These are phyloP conservation scores for Sporothrix schenckii DNA, from an alignment of 2,329 filamentous ascomycete species.

Conservation along the genomic window DNA sequence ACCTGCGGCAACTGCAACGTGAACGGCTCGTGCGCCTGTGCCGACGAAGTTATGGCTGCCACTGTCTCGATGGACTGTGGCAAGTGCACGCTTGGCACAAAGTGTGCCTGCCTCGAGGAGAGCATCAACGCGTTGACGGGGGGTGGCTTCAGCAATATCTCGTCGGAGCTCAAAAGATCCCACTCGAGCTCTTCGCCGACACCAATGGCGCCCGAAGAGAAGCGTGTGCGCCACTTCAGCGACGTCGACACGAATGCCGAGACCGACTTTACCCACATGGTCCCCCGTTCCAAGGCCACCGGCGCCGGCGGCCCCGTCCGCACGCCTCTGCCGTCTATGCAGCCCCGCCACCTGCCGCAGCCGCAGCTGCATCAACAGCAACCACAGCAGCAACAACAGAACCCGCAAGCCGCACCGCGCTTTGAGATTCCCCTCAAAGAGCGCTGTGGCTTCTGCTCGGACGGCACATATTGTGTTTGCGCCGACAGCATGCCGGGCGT, in stretches of 20 bases:
- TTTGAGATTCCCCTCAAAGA: conserved; percentile 59
- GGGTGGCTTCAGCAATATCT: conserved; percentile 35
- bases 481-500: conserved; percentile 56
- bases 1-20: conserved; percentile 62
- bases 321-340: conserved; percentile 37
- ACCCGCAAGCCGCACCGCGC: conserved; percentile 34
- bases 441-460: conserved; percentile 79
- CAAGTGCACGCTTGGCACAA: conserved; percentile 63
- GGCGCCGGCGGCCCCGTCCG: conserved; percentile 27
- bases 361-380: too few species aligned
- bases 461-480: conserved; percentile 81
- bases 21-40: conserved; percentile 59
- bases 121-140: conserved; percentile 44
- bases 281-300: conserved; percentile 52
- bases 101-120: conserved; percentile 64
- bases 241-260: conserved; percentile 55
- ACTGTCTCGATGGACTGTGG: conserved; percentile 63
- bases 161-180: conserved; percentile 55
- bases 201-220: conserved; percentile 51
- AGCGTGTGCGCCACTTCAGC: conserved; percentile 55
- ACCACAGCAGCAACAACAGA: background rate
- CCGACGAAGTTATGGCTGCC: conserved; percentile 60
- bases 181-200: conserved; percentile 46
- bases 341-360: conserved; percentile 34
- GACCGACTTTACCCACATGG: conserved; percentile 73